Percentiles rank a stretch among this genome's conserved stretches.
Conservation (phyloP, 1,139 yeast species). For the Yamadazyma friedrichii region DNA sequence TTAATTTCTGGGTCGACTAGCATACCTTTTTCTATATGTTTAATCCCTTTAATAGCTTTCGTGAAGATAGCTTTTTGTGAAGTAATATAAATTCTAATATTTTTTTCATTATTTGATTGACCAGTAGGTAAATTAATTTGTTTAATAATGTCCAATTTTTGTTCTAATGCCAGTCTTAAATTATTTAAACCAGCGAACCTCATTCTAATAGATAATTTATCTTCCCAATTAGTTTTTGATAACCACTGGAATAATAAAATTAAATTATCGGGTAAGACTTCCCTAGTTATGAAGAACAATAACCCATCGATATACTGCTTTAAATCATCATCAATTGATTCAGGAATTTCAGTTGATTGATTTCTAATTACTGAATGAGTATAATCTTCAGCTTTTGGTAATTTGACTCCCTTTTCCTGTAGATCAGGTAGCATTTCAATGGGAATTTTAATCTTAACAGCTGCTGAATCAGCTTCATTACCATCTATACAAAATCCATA, state of each 20-base stretch:
- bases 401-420: conserved; percentile 35
- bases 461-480: conserved; percentile 64
- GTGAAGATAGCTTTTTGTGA: conserved; percentile 51
- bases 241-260: conserved; percentile 53
- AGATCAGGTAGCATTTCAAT: conserved; percentile 31
- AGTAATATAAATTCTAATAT: conserved; percentile 34
- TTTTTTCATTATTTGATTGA: conserved; percentile 14
- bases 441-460: conserved; percentile 54
- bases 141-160: conserved; percentile 38
- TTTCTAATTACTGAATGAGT: conserved; percentile 37
- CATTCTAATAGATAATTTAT: conserved; percentile 46
- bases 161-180: conserved; percentile 50
- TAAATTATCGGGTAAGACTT: conserved; percentile 45
- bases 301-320: conserved; percentile 36
- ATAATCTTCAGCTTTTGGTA: conserved; percentile 50
- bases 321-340: conserved; percentile 6
- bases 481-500: conserved; percentile 69
- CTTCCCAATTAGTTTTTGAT: conserved; percentile 45
- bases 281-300: conserved; percentile 38
- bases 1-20: conserved; percentile 42
- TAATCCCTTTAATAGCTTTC: conserved; percentile 45
- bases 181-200: conserved; percentile 60
- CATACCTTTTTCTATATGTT: conserved; percentile 49
- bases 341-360: conserved; percentile 8
- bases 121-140: conserved; percentile 8